Evolutionary conservation across 2,329 filamentous ascomycete genomes (phyloP).

Genomic region (Talaromyces sp.): DNA sequence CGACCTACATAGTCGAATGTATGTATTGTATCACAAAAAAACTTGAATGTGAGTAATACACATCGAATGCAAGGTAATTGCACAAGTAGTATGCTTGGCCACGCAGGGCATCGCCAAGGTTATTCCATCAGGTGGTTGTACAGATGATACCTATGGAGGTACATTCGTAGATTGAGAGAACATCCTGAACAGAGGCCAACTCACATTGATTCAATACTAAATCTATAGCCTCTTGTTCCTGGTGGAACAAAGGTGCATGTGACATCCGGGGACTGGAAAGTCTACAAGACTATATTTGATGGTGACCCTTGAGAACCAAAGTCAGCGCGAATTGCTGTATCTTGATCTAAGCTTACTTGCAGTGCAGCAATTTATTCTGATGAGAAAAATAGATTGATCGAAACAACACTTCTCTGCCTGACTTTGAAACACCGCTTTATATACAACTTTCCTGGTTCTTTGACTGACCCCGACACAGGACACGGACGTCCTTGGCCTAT

Average conservation of each 20-base stretch:
- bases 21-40: too few relatives aligned
- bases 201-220: background rate
- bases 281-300: background rate
- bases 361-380: background rate
- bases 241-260: background rate
- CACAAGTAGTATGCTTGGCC: too few relatives aligned
- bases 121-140: background rate
- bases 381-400: background rate
- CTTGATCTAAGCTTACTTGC: background rate
- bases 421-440: constrained; percentile 26
- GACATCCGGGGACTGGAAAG: background rate
- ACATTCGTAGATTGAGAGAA: background rate
- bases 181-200: background rate
- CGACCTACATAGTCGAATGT: too few relatives aligned
- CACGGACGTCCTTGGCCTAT: constrained; percentile 22
- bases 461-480: constrained; percentile 24
- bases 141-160: background rate
- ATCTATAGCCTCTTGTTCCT: too few relatives aligned
- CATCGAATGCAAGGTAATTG: too few relatives aligned
- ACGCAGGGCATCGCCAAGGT: background rate
- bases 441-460: constrained; percentile 28
- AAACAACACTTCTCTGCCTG: constrained; percentile 5
- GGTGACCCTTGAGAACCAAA: too few relatives aligned
- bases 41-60: too few relatives aligned
- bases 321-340: background rate